phyloP scores from a whole-genome alignment of 2,329 filamentous ascomycete species.

The Ceratocystis variospora region DNA sequence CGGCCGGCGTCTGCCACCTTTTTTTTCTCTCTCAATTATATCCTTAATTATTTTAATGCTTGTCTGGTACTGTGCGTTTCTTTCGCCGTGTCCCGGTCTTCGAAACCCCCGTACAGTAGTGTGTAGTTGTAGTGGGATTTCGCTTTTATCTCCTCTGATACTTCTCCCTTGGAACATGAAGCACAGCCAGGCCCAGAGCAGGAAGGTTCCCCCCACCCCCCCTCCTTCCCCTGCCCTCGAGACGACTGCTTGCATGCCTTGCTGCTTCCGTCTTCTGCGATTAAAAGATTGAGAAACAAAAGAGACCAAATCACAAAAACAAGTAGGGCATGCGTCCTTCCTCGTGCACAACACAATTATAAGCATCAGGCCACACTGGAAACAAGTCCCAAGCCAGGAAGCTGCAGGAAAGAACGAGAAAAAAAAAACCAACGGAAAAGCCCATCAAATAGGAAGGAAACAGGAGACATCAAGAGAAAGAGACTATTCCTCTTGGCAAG shows the following conservation, averaged over 20 bases:
- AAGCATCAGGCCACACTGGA: neutral
- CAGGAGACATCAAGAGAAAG: neutral
- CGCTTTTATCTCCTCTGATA: neutral
- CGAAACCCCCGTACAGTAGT: too few relatives aligned
- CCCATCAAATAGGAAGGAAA: slow-evolving; percentile 4
- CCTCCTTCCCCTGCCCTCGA: slow-evolving; percentile 1
- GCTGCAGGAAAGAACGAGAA: neutral
- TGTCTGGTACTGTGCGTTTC: neutral
- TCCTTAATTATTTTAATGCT: neutral
- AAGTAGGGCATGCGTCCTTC: neutral
- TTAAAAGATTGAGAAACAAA: neutral
- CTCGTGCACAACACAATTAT: neutral
- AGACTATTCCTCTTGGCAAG: neutral
- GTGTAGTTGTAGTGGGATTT: neutral
- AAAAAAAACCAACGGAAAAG: neutral
- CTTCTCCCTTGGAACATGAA: neutral
- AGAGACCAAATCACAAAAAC: neutral
- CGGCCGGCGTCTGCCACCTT: neutral
- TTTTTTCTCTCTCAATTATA: neutral
- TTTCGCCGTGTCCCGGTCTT: neutral
- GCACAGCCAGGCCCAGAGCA: neutral
- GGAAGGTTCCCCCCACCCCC: neutral
- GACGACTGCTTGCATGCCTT: slow-evolving; percentile 2
- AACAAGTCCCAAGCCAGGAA: neutral
- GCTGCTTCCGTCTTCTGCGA: slow-evolving; percentile 3